Conservation (phyloP, 148 eudicot species). For the Vaccinium darrowii region DNA sequence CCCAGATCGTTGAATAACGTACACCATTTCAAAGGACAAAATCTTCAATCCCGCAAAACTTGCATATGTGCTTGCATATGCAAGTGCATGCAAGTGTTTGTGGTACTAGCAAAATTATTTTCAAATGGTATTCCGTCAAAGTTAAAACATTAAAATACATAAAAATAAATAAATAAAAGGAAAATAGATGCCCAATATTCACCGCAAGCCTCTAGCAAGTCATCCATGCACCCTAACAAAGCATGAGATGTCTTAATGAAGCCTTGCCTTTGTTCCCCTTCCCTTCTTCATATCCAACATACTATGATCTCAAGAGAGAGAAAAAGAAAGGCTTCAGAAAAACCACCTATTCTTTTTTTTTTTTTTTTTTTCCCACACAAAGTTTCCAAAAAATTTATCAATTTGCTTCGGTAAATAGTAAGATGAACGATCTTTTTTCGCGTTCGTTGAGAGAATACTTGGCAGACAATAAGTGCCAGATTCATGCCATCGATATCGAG, state of each 20-base stretch:
- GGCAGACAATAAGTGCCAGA: constrained; percentile 48
- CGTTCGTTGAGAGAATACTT: constrained; percentile 56
- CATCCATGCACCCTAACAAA: neutral
- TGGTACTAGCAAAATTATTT: no score
- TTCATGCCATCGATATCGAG: constrained; percentile 52
- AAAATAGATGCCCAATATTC: neutral
- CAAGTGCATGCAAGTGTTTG: neutral
- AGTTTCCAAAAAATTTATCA: neutral
- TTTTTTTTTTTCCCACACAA: no score
- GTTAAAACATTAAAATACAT: neutral
- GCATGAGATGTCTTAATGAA: constrained; percentile 22
- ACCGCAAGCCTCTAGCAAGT: constrained; percentile 22
- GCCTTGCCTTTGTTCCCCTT: constrained; percentile 17
- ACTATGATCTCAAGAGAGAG: constrained; percentile 15
- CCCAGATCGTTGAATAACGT: no score
- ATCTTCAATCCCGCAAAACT: no score
- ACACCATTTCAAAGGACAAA: no score
- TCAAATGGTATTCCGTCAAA: neutral
- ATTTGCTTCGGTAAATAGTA: neutral
- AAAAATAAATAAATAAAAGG: neutral
- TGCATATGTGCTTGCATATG: no score
- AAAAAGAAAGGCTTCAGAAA: constrained; percentile 21
- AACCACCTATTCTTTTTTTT: no score
- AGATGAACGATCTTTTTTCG: constrained; percentile 84
- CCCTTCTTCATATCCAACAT: no score